A percentile compares a stretch with the other conserved stretches of the same genome.
Conservation (phyloP, 2,329 filamentous ascomycete genomes). For the Fusarium tricinctum region DNA sequence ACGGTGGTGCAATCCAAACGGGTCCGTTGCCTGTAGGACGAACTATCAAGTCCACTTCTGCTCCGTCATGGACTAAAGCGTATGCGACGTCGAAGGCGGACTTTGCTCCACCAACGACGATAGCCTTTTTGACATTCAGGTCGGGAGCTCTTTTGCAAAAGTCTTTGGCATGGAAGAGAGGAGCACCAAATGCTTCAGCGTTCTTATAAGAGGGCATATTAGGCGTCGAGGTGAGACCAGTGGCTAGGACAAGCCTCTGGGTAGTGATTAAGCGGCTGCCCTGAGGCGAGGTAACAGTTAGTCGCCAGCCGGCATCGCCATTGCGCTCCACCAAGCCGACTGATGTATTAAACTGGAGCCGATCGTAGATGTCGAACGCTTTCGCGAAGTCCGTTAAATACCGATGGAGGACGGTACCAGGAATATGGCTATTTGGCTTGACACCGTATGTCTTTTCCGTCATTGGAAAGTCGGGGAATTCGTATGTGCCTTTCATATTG, state of each 20-base stretch:
- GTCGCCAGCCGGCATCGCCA: slow-evolving; percentile 34
- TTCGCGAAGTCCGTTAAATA: slow-evolving; percentile 57
- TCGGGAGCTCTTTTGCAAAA: slow-evolving; percentile 53
- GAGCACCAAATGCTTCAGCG: slow-evolving; percentile 54
- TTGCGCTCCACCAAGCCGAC: slow-evolving; percentile 60
- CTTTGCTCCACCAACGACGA: slow-evolving; percentile 70
- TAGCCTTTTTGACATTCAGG: slow-evolving; percentile 54
- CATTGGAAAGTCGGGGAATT: slow-evolving; percentile 76
- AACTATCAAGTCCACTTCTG: slow-evolving; percentile 66
- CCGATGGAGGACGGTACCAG: slow-evolving; percentile 53
- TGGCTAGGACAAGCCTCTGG: slow-evolving; percentile 64
- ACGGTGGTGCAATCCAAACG: slow-evolving; percentile 66
- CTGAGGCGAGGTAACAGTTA: slow-evolving; percentile 21
- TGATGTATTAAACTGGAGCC: slow-evolving; percentile 64
- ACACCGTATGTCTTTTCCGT: slow-evolving; percentile 59
- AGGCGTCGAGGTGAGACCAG: slow-evolving; percentile 62
- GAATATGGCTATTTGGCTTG: slow-evolving; percentile 53
- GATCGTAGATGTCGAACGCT: slow-evolving; percentile 63
- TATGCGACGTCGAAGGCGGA: slow-evolving; percentile 72
- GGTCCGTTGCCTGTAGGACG: slow-evolving; percentile 66
- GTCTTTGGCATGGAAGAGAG: slow-evolving; percentile 62
- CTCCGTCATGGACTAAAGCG: slow-evolving; percentile 63
- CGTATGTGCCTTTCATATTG: slow-evolving; percentile 73
- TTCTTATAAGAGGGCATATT: slow-evolving; percentile 58
- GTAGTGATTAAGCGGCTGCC: slow-evolving; percentile 43